phyloP scores from a whole-genome alignment of 2,329 filamentous ascomycete genomes.

The Epichloe sp. region DNA sequence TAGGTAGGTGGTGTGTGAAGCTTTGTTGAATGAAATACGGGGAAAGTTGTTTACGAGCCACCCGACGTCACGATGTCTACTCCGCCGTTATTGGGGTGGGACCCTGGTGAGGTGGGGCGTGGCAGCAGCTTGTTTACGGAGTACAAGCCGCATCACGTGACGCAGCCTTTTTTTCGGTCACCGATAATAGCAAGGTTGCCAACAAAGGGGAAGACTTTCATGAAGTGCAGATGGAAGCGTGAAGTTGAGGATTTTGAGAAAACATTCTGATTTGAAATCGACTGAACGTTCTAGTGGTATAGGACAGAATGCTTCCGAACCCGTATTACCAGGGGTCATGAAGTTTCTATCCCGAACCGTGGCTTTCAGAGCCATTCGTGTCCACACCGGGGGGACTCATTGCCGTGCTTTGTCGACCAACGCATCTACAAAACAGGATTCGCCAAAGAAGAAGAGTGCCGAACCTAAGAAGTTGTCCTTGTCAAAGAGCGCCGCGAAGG shows the following conservation, averaged over 20 bases:
- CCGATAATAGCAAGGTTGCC: background rate
- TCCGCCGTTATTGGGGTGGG: background rate
- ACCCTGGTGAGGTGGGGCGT: background rate
- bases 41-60: background rate
- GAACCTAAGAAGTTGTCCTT: background rate
- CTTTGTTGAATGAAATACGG: background rate
- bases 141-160: background rate
- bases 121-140: too few species aligned
- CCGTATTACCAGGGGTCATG: conserved; percentile 14
- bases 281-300: background rate
- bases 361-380: conserved; percentile 12
- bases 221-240: background rate
- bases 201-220: background rate
- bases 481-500: background rate
- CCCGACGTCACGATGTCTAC: conserved; percentile 1
- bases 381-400: conserved; percentile 4
- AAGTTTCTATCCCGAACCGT: conserved; percentile 15
- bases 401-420: conserved; percentile 15
- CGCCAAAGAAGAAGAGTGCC: background rate
- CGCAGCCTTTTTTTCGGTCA: background rate
- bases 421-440: conserved; percentile 3
- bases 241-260: background rate
- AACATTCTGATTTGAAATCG: background rate
- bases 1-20: background rate
- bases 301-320: conserved; percentile 3